Percentiles rank a stretch among this genome's conserved stretches.
Conservation (phyloP, 2,329 filamentous ascomycete species). For the Beauveria caledonica region DNA sequence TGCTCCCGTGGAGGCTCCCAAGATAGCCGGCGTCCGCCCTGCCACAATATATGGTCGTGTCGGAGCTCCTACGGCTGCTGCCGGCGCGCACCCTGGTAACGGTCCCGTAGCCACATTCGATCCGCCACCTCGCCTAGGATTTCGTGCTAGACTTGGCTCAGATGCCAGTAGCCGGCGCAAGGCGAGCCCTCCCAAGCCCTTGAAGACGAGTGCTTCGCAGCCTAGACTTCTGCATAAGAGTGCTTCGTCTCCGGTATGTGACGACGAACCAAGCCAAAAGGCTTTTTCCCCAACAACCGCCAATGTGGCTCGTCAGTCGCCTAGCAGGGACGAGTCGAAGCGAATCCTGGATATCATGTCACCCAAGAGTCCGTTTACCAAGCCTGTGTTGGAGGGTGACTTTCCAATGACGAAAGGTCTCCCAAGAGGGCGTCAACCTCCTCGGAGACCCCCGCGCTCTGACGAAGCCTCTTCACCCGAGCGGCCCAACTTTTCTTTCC, state of each 20-base stretch:
- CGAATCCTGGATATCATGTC: constrained; percentile 10
- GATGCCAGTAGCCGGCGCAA: constrained; percentile 8
- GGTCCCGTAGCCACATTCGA: neutral
- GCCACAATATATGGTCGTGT: constrained; percentile 1
- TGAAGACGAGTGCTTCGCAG: neutral
- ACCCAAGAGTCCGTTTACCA: constrained; percentile 21
- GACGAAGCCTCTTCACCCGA: constrained; percentile 7
- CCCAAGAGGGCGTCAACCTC: constrained; percentile 26
- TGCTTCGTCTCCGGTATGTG: neutral
- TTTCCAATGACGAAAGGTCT: constrained; percentile 28
- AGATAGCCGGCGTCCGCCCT: neutral
- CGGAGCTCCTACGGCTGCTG: neutral
- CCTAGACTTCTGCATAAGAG: neutral
- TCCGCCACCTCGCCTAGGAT: constrained; percentile 4
- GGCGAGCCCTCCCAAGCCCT: neutral
- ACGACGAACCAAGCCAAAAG: constrained; percentile 1
- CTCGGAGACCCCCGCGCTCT: constrained; percentile 11
- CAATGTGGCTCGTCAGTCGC: neutral
- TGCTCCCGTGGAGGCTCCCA: neutral
- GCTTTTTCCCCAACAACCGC: neutral
- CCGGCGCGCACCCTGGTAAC: constrained; percentile 2
- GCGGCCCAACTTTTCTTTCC: constrained; percentile 15
- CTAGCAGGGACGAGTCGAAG: constrained; percentile 5
- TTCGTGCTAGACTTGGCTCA: constrained; percentile 9
- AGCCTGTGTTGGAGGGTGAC: constrained; percentile 23